Conservation (phyloP, 192 early-diverging fungal genomes). For the Lunasporangiospora selenospora region DNA sequence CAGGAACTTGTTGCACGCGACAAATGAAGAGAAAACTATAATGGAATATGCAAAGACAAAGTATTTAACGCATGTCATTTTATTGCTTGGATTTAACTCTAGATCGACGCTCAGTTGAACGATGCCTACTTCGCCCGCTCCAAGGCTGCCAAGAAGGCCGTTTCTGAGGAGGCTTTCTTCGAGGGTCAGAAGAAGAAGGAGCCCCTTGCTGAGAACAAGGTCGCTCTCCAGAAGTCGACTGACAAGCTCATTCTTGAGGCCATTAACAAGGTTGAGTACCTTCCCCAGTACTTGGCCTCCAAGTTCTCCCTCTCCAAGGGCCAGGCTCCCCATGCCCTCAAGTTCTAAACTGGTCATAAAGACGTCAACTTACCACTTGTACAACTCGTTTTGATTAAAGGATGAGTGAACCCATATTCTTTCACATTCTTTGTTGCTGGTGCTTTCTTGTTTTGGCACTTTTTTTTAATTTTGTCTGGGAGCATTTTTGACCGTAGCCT, state of each 20-base stretch:
- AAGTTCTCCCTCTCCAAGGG: slow-evolving; percentile 95
- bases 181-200: slow-evolving; percentile 78
- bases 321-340: slow-evolving; percentile 94
- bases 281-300: slow-evolving; percentile 88
- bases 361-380: no score
- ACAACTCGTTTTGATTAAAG: no score
- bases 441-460: no score
- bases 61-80: not conserved
- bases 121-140: slow-evolving; percentile 94
- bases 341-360: no score
- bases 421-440: no score
- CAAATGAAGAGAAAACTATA: no score
- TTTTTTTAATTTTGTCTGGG: no score
- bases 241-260: slow-evolving; percentile 85
- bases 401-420: no score
- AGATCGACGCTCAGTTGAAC: slow-evolving; percentile 82
- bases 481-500: no score
- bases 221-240: slow-evolving; percentile 89
- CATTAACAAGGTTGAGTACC: slow-evolving; percentile 83
- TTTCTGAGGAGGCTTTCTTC: slow-evolving; percentile 92
- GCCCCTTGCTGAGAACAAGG: slow-evolving; percentile 77
- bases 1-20: no score
- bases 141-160: slow-evolving; percentile 75
- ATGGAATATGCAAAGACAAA: no score
- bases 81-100: slow-evolving; percentile 4